Percentiles rank a stretch among this genome's conserved stretches.
These are phyloP conservation scores for Farysia itapuensis DNA, from an alignment of 1,284 basidiomycete genomes.

Conservation along the genomic window DNA sequence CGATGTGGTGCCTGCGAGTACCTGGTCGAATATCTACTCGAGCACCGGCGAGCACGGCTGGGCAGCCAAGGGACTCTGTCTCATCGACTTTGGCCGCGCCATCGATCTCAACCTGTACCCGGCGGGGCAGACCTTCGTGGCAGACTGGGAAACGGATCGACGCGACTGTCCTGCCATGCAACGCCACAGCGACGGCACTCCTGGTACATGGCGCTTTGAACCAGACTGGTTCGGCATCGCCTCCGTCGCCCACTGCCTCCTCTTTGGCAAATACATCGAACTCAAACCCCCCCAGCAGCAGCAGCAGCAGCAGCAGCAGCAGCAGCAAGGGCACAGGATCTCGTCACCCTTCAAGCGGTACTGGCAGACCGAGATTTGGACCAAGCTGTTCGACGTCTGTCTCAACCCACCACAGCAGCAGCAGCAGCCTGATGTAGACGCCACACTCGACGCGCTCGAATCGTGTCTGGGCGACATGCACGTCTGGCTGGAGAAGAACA, in stretches of 20 bases:
- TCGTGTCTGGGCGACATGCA: conserved; percentile 79
- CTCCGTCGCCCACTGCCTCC: conserved; percentile 87
- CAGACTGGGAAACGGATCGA: conserved; percentile 74
- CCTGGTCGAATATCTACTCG: conserved; percentile 76
- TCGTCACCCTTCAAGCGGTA: conserved; percentile 83
- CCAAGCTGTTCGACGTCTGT: conserved; percentile 76
- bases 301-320: no score
- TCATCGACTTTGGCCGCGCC: conserved; percentile 95
- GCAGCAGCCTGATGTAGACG: conserved; percentile 49
- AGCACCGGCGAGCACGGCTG: conserved; percentile 79
- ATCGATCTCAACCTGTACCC: conserved; percentile 81
- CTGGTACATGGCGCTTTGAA: conserved; percentile 67
- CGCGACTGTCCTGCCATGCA: conserved; percentile 92
- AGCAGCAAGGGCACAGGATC: conserved; percentile 1
- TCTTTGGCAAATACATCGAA: conserved; percentile 85
- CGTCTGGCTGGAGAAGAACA: conserved; percentile 71
- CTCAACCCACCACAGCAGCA: conserved; percentile 78
- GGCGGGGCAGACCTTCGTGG: conserved; percentile 73
- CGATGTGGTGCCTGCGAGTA: conserved; percentile 68
- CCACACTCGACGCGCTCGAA: conserved; percentile 61
- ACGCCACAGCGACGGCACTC: conserved; percentile 60
- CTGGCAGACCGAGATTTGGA: conserved; percentile 91
- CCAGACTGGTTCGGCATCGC: conserved; percentile 94
- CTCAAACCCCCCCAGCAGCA: no score
- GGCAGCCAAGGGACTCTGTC: conserved; percentile 79